These are phyloP conservation scores for Solanum rostratum DNA, from an alignment of 257 asterid genomes.

Conservation along the genomic window DNA sequence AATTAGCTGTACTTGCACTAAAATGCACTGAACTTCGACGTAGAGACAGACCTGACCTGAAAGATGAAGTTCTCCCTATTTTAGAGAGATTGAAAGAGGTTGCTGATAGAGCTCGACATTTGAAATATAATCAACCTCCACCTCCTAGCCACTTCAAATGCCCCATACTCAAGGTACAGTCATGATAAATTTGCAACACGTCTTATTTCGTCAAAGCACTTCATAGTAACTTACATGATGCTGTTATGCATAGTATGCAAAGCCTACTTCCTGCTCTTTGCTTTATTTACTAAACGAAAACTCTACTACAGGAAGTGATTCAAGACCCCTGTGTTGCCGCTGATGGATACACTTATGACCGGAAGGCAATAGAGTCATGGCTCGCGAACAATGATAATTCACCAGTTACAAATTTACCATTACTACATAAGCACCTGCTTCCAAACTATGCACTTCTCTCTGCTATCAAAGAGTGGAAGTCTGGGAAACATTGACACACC, in stretches of 20 bases:
- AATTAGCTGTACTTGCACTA: too few species aligned
- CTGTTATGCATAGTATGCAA: not conserved
- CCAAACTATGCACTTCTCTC: constrained; percentile 72
- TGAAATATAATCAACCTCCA: constrained; percentile 4
- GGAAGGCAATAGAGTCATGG: constrained; percentile 68
- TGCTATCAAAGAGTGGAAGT: constrained; percentile 70
- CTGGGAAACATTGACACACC: constrained; percentile 14
- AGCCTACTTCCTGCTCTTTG: not conserved
- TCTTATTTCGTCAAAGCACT: not conserved
- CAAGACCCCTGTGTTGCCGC: constrained; percentile 83
- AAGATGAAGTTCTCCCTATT: too few species aligned
- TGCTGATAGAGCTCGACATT: constrained; percentile 31
- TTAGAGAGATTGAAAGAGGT: constrained; percentile 23
- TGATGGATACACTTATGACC: constrained; percentile 81
- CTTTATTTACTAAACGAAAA: not conserved
- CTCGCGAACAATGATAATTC: constrained; percentile 41
- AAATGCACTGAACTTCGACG: too few species aligned
- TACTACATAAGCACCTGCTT: constrained; percentile 48
- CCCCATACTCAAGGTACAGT: constrained; percentile 66
- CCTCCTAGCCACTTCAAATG: constrained; percentile 65
- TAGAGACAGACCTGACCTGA: too few species aligned
- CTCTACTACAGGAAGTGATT: constrained; percentile 57
- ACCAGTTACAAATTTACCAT: constrained; percentile 44
- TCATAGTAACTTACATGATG: not conserved
- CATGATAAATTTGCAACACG: not conserved